Conservation (phyloP, 2,329 filamentous ascomycete species). For the Pseudocercospora fijiensis region DNA sequence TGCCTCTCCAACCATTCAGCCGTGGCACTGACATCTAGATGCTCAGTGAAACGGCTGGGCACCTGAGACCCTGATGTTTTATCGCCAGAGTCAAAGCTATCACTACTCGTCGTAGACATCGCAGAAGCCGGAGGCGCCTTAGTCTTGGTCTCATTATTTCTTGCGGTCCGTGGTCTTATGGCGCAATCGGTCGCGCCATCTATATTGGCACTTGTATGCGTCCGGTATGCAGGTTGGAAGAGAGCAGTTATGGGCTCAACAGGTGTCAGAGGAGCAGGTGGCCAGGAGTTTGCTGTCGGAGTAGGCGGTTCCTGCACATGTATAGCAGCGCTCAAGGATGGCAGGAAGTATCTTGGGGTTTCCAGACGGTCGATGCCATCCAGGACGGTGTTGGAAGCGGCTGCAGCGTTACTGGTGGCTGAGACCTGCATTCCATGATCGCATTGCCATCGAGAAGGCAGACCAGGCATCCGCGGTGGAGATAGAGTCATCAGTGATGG, state of each 20-base stretch:
- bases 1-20: not conserved
- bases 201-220: not conserved
- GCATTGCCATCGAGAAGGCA: not conserved
- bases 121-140: not conserved
- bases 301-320: not conserved
- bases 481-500: not conserved
- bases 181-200: not conserved
- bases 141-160: not conserved
- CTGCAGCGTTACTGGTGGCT: not conserved
- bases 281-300: not conserved
- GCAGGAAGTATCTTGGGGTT: constrained; percentile 1
- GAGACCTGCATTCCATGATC: not conserved
- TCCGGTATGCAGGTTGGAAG: not conserved
- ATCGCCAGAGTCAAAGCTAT: not conserved
- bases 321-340: constrained; percentile 4
- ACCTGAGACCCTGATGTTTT: not conserved
- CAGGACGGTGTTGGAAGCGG: not conserved
- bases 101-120: not conserved
- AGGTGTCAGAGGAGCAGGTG: not conserved
- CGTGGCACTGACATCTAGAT: not conserved
- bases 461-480: not conserved
- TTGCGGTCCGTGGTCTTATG: not conserved
- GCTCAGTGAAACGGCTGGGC: not conserved
- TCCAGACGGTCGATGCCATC: constrained; percentile 4
- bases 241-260: not conserved